Evolutionary conservation across 129 eudicot genomes (phyloP), one percentile per base, ranked within the genome.

Genomic region (Ambrosia trifida): DNA sequence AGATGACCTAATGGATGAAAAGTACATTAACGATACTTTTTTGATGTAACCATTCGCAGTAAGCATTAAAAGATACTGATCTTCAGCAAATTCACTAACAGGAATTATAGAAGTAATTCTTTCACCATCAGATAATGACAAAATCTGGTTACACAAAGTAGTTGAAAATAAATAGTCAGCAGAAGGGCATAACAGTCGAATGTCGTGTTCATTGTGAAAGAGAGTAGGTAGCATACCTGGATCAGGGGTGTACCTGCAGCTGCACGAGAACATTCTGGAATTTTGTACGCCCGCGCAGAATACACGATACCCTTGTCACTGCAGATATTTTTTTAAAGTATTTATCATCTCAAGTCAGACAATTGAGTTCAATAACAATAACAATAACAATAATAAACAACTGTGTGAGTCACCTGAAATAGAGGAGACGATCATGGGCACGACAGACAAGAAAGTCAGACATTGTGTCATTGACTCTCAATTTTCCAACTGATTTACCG

Each of bases 401-500:
- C 20, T 58, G 53, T 59, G 14, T 47, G 51, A 53, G 74, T 68
- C 78, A 95, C 99, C 99, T 95, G 85, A 95, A 95, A 77, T 80
- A 95, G 7, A 95, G 82, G 50, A 95, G 83, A 62, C 83, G 81
- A 41, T 95, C 97, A 78, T 95, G 99, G 51, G 97, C 83, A 43
- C 78, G 97, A 31, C 99, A 95, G 7, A 95, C 97, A 76, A 85
- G 83, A 43, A 90, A 95, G 78, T 90, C 99, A 11, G 99, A 87
- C 99, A 95, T 95, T 35, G 90, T 31, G 71, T 95, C 99, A 70
- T 95, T 90, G 45, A 90, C 85, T 76, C 97, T 88, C 64, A 95
- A 61, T 68, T 95, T 95, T 31, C 99, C 99, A 54, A 95, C 99
- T 19, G 99, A 95, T 82, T 90, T 95, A n/a, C 99, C 99, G 58